These are phyloP conservation scores for Crithidia thermophila DNA, from an alignment of 208 protist genomes.

Conservation along the genomic window DNA sequence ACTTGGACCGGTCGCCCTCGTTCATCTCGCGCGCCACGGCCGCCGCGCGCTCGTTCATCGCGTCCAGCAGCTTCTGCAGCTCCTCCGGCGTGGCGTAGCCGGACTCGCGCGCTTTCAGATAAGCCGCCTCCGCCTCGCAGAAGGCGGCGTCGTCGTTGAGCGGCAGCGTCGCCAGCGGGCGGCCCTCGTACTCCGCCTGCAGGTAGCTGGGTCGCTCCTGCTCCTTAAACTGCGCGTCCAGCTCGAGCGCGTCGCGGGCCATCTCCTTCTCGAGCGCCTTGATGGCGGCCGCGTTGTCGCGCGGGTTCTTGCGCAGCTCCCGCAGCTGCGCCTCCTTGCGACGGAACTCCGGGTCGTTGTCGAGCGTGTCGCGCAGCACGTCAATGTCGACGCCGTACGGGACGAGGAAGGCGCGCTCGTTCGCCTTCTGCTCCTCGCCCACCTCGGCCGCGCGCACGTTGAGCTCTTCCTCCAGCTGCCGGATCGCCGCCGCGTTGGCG, in stretches of 20 bases:
- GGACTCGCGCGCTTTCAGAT: slow-evolving; percentile 31
- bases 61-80: slow-evolving; percentile 35
- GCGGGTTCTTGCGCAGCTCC: slow-evolving; percentile 42
- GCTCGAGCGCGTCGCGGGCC: slow-evolving; percentile 18
- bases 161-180: slow-evolving; percentile 27
- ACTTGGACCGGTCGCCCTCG: slow-evolving; percentile 17
- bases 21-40: slow-evolving; percentile 31
- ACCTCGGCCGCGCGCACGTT: slow-evolving; percentile 42
- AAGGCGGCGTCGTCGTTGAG: slow-evolving; percentile 54
- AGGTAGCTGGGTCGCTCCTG: slow-evolving; percentile 31
- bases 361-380: slow-evolving; percentile 31
- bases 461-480: slow-evolving; percentile 38
- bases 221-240: slow-evolving; percentile 16
- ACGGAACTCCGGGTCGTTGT: slow-evolving; percentile 31
- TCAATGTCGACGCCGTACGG: slow-evolving; percentile 20
- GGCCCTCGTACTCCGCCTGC: slow-evolving; percentile 47
- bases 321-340: slow-evolving; percentile 40
- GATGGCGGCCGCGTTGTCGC: slow-evolving; percentile 38
- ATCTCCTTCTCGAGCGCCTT: slow-evolving; percentile 45
- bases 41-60: slow-evolving; percentile 33
- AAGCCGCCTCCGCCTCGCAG: slow-evolving; percentile 39
- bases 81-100: slow-evolving; percentile 20
- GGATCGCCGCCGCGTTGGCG: slow-evolving; percentile 18
- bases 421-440: slow-evolving; percentile 20
- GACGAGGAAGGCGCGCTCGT: slow-evolving; percentile 50